Evolutionary conservation across 768 basidiomycete species (phyloP), one percentile per base, ranked within the genome.

Genomic region (Mrakia gelida): DNA sequence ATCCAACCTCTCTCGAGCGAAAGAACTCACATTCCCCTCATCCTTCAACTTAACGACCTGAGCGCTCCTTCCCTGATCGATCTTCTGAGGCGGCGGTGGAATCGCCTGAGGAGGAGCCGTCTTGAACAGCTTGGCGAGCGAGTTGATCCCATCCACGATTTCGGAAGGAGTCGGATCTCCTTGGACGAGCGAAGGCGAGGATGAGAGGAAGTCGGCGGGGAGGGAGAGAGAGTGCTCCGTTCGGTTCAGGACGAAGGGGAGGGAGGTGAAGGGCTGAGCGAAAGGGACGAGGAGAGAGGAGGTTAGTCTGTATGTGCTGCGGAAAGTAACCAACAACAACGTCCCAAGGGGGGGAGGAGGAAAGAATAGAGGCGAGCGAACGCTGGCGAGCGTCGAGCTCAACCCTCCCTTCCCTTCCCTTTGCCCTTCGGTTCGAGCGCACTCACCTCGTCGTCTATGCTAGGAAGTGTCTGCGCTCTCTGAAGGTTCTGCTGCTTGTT

Each of bases 21-120:
- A n/a, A n/a, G n/a, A 2, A 87, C 93, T 82, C 82, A 94, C 94
- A 84, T 99, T 99, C 79, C 97, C 97, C 80, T 96, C 93, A 70
- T 98, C 96, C 83, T 98, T 98, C 7, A 91, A 90, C 68, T 87
- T 86, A 21, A 89, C 91, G 76, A 98, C 89, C 30, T 89, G 88
- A 80, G 91, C 89, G 0, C 92, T 88, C 28, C 96, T 86, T 13
- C 28, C 52, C 63, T 65, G 38, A 43, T 78, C 77, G 41, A 74
- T 18, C 15, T 67, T 65, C 21, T 74, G 72, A 15, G 77, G 77
- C 10, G 77, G 77, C 3, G 77, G 77, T 2, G 77, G 77, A 26
- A 78, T 78, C 11, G 77, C 77, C 10, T 56, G 45, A 21, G 71
- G 71, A 5, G 77, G 77, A 26, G 77, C 77, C 1, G 34, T 43